Conservation (phyloP, 1,284 basidiomycete species). For the Singerocomus inundabilis region DNA sequence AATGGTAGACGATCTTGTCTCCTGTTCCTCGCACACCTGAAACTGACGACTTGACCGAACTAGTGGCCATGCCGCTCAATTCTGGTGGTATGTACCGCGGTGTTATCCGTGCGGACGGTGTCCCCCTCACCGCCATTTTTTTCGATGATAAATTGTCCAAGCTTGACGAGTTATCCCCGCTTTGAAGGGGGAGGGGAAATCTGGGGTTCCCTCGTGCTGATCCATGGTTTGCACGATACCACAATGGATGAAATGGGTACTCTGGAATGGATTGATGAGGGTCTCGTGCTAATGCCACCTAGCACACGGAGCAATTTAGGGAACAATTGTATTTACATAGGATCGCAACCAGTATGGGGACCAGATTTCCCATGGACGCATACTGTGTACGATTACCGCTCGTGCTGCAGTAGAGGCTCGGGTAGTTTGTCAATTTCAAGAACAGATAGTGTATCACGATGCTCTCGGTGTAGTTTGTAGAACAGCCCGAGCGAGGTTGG, state of each 20-base stretch:
- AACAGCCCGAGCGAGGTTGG: slow-evolving; percentile 61
- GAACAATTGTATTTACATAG: neutral
- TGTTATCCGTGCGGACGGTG: slow-evolving; percentile 62
- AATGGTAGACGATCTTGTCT: slow-evolving; percentile 46
- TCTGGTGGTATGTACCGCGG: slow-evolving; percentile 81
- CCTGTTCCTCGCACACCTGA: neutral
- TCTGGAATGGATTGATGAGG: neutral
- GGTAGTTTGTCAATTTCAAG: neutral
- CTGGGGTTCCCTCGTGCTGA: neutral
- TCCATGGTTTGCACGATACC: neutral
- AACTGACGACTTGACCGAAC: slow-evolving; percentile 7
- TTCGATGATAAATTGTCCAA: slow-evolving; percentile 56
- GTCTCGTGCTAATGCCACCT: neutral
- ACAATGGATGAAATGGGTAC: neutral
- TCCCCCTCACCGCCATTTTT: slow-evolving; percentile 74
- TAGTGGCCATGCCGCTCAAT: slow-evolving; percentile 71
- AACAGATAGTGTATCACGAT: slow-evolving; percentile 8
- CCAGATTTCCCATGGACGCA: neutral
- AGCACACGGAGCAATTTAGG: neutral
- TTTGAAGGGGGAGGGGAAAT: neutral
- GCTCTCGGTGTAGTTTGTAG: slow-evolving; percentile 39
- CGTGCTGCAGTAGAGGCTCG: too few species aligned
- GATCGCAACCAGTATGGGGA: neutral
- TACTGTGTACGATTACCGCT: too few species aligned
- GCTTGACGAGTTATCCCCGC: too few species aligned